Evolutionary conservation across 2,329 filamentous ascomycete species (phyloP).

Genomic region (Tolypocladium album): DNA sequence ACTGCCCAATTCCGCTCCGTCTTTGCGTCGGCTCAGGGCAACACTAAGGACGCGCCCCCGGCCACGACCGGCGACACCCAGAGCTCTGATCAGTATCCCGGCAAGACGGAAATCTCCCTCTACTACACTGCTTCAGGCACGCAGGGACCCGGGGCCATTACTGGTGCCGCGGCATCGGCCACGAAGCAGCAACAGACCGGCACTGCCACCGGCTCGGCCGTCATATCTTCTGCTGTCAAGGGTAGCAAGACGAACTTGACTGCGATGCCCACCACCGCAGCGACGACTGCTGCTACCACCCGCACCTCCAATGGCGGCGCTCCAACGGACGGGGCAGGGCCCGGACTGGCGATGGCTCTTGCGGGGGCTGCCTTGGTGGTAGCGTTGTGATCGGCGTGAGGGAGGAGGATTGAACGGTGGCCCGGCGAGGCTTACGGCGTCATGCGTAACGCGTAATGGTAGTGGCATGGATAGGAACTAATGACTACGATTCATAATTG

Average conservation of each 20-base stretch:
- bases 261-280: not conserved
- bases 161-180: constrained; percentile 25
- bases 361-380: constrained; percentile 15
- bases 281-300: not conserved
- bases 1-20: constrained; percentile 23
- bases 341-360: constrained; percentile 13
- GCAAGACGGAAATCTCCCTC: constrained; percentile 27
- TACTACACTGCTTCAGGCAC: constrained; percentile 28
- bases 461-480: not conserved
- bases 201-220: constrained; percentile 4
- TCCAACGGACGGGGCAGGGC: constrained; percentile 11
- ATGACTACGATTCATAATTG: not conserved
- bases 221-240: not conserved
- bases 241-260: not conserved
- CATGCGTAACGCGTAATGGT: not conserved
- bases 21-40: constrained; percentile 15
- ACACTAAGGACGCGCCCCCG: constrained; percentile 4
- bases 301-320: constrained; percentile 9
- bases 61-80: constrained; percentile 20
- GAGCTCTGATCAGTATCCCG: constrained; percentile 19
- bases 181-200: constrained; percentile 14
- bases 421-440: not conserved
- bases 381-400: constrained; percentile 11
- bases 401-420: not conserved
- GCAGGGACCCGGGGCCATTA: constrained; percentile 30